Evolutionary conservation across 2,329 filamentous ascomycete genomes (phyloP), one percentile per base, ranked within the genome.

Genomic region (Phyllosticta citriasiana): DNA sequence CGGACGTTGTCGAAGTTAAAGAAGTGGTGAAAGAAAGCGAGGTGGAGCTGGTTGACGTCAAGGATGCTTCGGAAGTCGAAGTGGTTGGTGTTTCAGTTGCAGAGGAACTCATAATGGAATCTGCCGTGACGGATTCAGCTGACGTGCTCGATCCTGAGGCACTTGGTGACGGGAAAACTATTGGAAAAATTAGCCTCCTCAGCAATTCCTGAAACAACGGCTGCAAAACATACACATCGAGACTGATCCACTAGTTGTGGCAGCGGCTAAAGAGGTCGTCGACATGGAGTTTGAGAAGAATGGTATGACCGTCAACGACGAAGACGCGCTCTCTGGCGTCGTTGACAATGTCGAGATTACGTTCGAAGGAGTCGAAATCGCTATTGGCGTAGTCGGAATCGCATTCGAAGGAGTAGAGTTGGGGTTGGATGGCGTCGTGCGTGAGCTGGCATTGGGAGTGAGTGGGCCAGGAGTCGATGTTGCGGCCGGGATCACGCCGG

Each of bases 381-480:
- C 57, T 14, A 57, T 47, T 35, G 61, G 22, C 12, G 67, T 68
- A 30, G 64, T 65, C 22, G 35, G 57, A 12, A 63, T 55, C n/a
- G 53, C 10, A 10, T 24, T 55, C 22, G 53, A 27, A 30, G 24
- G 6, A 16, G 24, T 25, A 27, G 26, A 55, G 19, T 10, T 33
- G 22, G n/a, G n/a, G n/a, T 16, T 40, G 14, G 33, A 40, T 16
- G 33, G 33, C 33, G 33, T 40, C 33, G 33, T 40, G 4, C 33
- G 33, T 40, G 33, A 40, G 33, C 33, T 40, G 33, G 33, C 33
- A 40, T 40, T 40, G 33, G 33, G 33, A 40, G 33, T 40, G 33
- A 16, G 14, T 2, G 33, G 33, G 4, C 33, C 33, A 40, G 33
- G 33, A 40, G 33, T 40, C 14, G 33, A 40, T 40, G 33, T 40